These are phyloP conservation scores for Solanum okadae DNA, from an alignment of 257 asterid genomes.

Conservation along the genomic window DNA sequence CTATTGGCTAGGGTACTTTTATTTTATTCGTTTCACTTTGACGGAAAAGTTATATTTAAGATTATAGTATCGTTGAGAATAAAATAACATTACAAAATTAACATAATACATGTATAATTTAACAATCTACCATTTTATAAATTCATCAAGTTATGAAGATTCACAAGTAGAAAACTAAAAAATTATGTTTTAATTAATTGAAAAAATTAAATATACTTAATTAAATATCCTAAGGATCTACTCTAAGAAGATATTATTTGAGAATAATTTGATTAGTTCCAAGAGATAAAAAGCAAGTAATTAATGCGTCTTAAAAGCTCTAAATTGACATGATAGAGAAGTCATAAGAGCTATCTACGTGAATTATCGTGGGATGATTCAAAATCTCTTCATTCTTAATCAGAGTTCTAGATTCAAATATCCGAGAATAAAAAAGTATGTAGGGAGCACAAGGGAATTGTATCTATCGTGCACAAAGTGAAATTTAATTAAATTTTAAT, in stretches of 20 bases:
- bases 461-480: accelerated
- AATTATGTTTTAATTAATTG: not conserved
- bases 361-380: too few relatives aligned
- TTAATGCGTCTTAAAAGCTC: not conserved
- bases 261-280: not conserved
- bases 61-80: not conserved
- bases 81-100: not conserved
- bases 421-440: accelerated
- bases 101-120: not conserved
- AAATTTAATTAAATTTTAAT: not conserved
- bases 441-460: accelerated
- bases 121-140: not conserved
- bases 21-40: not conserved
- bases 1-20: not conserved
- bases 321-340: not conserved
- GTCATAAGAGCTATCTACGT: not conserved
- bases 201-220: not conserved
- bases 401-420: accelerated
- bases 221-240: not conserved
- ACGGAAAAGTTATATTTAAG: not conserved
- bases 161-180: not conserved
- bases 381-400: not conserved
- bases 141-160: not conserved
- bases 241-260: not conserved
- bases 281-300: not conserved